Evolutionary conservation across 1,284 basidiomycete genomes (phyloP), one percentile per base, ranked within the genome.

Genomic region (Apiotrichum porosum): DNA sequence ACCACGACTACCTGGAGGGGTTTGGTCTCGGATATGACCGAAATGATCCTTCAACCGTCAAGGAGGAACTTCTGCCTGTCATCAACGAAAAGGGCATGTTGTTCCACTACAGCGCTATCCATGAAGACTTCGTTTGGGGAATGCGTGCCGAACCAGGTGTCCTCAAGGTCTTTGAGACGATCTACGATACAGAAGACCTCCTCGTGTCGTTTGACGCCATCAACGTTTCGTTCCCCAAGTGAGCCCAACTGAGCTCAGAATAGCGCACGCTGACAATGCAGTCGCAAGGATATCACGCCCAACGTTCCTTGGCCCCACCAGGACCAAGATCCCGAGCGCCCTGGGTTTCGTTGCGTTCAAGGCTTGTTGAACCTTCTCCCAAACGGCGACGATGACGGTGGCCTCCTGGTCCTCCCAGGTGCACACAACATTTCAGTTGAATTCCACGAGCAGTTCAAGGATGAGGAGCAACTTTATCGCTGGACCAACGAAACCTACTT

Each of bases 301-400:
- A n/a, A n/a, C n/a, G n/a, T n/a, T n/a, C n/a, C n/a, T n/a, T 75
- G 72, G 73, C 69, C 67, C 6, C 73, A 73, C 58, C 58, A 66
- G 26, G 68, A 71, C 50, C 71, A 73, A 52, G 65, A 62, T 47
- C 68, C 72, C 15, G 46, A 54, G 33, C 60, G 72, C 31, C 58
- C 60, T 3, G 61, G 60, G 33, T 65, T 67, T 42, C 63, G 73
- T 51, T 74, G 72, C 50, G 57, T 73, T 6, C 74, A 75, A 49
- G 74, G 74, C 18, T 68, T 74, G 43, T 60, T 69, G 32, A 74
- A 75, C 49, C 58, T 74, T n/a, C 46, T 45, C 38, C 22, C 63
- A 24, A 73, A 74, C 54, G 75, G 74, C 10, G 63, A 65, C 1
- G 49, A 68, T 34, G 75, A 76, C 39, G 75, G 75, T 28, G 74